phyloP scores from a whole-genome alignment of 768 basidiomycete species.

The Gyrodon lividus region DNA sequence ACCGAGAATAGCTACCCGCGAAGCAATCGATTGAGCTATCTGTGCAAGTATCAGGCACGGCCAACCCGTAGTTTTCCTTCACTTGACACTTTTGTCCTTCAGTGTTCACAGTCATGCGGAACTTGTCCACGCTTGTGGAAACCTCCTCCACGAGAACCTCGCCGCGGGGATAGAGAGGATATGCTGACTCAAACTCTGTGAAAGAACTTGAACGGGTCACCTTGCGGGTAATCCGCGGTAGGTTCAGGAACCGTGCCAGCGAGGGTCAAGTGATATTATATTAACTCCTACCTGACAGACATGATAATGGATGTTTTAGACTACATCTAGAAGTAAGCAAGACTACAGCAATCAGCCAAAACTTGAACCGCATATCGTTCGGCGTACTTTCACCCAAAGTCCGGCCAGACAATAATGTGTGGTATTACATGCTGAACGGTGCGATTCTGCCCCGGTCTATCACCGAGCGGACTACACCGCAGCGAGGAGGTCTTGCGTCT shows the following conservation, averaged over 20 bases:
- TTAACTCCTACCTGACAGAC: not conserved
- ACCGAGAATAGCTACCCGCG: not conserved
- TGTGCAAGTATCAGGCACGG: not conserved
- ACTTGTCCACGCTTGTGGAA: not conserved
- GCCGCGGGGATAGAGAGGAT: conserved; percentile 22
- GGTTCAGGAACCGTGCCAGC: not conserved
- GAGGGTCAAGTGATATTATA: not conserved
- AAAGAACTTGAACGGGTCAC: not conserved
- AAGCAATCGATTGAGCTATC: not conserved
- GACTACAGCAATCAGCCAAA: not conserved
- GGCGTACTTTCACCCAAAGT: conserved; percentile 15
- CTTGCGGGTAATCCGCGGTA: not conserved
- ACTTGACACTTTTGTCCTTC: not conserved
- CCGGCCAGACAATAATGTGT: not conserved
- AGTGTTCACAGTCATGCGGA: too few relatives aligned
- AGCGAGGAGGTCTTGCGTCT: not conserved
- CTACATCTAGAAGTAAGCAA: too few relatives aligned
- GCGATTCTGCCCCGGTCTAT: conserved; percentile 18
- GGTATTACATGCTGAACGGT: not conserved
- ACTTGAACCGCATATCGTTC: not conserved
- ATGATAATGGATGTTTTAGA: not conserved
- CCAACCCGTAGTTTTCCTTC: too few relatives aligned
- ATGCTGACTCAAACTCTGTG: not conserved
- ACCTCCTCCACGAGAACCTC: not conserved
- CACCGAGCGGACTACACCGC: conserved; percentile 11